Evolutionary conservation across 352 stramenopile genomes (phyloP), one percentile per base, ranked within the genome.

Genomic region (Globisporangium acanthophoron): DNA sequence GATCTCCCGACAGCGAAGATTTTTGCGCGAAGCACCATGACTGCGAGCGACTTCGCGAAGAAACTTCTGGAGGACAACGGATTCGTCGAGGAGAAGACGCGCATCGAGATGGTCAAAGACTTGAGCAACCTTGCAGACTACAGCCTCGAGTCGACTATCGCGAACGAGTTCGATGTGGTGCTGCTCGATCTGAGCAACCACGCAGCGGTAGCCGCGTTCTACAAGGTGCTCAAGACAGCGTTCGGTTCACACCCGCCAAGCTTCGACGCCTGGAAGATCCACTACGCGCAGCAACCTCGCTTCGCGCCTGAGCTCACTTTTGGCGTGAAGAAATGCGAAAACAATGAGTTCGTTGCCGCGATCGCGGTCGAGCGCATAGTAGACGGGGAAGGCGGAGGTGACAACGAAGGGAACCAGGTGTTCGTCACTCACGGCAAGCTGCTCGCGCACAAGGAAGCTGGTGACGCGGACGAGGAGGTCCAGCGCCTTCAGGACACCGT

Each of bases 231-330:
- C 35, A 60, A 63, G 31, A 18, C 57, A 18, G 64, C 58, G 37
- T 66, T 55, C 15, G 64, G 54, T 3, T 18, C 18, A 9, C 16
- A n/a, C 2, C 54, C 59, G 6, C 65, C 53, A 21, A 54, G 12
- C 16, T 63, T 53, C 37, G 54, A 56, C 20, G 51, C 49, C 16
- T 70, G 58, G 64, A 64, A 64, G 51, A 13, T 35, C 27, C 59
- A 64, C 45, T 70, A 64, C 37, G 27, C 49, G 18, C 33, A 66
- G 51, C 43, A 55, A 11, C 64, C 64, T 1, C 54, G 58, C 1
- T 60, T 70, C 8, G 64, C 49, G 0, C 37, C 64, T 0, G 64
- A 70, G 35, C 45, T 70, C 5, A 66, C 49, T 43, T 70, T 63
- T 15, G 44, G 62, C 1, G 50, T 54, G 20, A 63, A 54, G 49